phyloP scores from a whole-genome alignment of 306 rosid genomes.

The Ormosia emarginata region DNA sequence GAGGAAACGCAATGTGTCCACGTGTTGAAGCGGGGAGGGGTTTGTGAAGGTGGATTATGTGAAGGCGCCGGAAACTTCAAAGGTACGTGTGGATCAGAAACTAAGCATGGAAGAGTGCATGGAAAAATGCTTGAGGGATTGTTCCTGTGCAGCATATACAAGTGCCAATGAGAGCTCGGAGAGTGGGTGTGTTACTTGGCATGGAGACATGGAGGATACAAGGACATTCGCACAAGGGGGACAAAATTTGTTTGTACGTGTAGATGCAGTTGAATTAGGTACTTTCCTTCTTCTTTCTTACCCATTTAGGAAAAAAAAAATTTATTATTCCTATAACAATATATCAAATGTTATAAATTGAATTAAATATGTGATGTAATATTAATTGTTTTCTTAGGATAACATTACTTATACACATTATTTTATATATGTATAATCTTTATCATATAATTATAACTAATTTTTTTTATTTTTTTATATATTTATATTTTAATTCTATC shows the following conservation, averaged over 20 bases:
- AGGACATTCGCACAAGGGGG: conserved; percentile 47
- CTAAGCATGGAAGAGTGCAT: conserved; percentile 35
- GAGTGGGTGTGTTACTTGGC: conserved; percentile 67
- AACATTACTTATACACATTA: too few relatives aligned
- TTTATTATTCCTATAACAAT: neutral
- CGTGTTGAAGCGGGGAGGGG: conserved; percentile 67
- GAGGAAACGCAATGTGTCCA: conserved; percentile 41
- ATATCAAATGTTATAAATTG: too few relatives aligned
- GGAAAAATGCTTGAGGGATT: conserved; percentile 46
- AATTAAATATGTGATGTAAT: too few relatives aligned
- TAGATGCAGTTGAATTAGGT: conserved; percentile 36
- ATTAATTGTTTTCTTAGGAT: too few relatives aligned
- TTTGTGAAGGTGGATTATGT: conserved; percentile 47
- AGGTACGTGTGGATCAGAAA: conserved; percentile 30
- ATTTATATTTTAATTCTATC: too few relatives aligned
- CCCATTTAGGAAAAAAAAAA: neutral
- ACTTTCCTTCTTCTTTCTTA: neutral
- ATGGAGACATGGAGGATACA: conserved; percentile 38
- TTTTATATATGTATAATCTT: too few relatives aligned
- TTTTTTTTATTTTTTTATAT: too few relatives aligned
- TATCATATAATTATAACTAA: too few relatives aligned
- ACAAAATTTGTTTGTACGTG: conserved; percentile 56
- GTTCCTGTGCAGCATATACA: conserved; percentile 59
- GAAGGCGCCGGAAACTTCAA: conserved; percentile 58
- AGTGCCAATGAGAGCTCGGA: conserved; percentile 36